Evolutionary conservation across 2,329 filamentous ascomycete genomes (phyloP).

Genomic region (Penicillium sp.): DNA sequence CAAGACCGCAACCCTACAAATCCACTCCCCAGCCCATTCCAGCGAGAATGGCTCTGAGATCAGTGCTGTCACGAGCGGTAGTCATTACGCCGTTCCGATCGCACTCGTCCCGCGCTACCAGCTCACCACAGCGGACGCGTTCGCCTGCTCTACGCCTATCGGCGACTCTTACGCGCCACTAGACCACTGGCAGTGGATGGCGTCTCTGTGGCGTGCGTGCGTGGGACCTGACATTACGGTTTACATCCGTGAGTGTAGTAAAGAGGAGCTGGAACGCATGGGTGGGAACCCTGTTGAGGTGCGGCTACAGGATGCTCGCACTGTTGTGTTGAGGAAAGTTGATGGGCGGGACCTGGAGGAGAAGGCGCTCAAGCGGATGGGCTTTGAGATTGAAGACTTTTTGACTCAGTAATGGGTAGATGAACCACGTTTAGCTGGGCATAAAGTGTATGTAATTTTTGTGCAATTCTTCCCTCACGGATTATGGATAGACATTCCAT

Average conservation of each 20-base stretch:
- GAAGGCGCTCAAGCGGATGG: slow-evolving; percentile 69
- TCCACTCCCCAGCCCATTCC: slow-evolving; percentile 33
- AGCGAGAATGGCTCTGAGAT: slow-evolving; percentile 29
- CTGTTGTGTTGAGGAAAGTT: slow-evolving; percentile 54
- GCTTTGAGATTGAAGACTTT: slow-evolving; percentile 84
- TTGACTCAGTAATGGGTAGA: slow-evolving; percentile 36
- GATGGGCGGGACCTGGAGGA: slow-evolving; percentile 56
- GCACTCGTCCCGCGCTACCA: slow-evolving; percentile 78
- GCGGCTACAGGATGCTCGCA: slow-evolving; percentile 47
- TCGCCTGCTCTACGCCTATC: slow-evolving; percentile 71
- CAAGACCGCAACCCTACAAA: slow-evolving; percentile 29
- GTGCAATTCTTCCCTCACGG: neutral
- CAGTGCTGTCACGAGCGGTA: slow-evolving; percentile 16
- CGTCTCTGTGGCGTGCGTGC: slow-evolving; percentile 85
- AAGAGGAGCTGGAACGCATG: slow-evolving; percentile 41
- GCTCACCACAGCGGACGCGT: slow-evolving; percentile 72
- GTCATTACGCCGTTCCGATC: slow-evolving; percentile 56
- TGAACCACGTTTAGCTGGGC: too few relatives aligned
- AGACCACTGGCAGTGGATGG: slow-evolving; percentile 99
- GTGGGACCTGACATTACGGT: slow-evolving; percentile 68
- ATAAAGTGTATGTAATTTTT: slow-evolving; percentile 2
- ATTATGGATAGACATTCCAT: neutral
- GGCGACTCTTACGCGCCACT: slow-evolving; percentile 72
- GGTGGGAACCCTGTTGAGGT: slow-evolving; percentile 56
- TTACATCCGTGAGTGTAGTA: slow-evolving; percentile 44